Conservation (phyloP, 225 moss, liverwort and hornwort species). For the Polytrichum formosum region DNA sequence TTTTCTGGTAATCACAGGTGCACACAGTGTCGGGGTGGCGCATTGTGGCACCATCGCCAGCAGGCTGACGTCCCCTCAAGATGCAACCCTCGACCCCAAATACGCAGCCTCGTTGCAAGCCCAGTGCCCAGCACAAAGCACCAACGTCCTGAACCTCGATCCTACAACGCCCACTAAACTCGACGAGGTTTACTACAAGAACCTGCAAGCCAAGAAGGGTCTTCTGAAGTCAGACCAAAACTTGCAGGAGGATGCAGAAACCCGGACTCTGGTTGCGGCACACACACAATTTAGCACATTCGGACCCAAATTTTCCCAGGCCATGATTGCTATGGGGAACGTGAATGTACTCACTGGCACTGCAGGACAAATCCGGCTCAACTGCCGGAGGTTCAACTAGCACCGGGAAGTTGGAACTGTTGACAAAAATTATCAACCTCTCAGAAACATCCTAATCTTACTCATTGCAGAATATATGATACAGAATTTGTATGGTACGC, state of each 20-base stretch:
- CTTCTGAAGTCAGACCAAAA: conserved; percentile 7
- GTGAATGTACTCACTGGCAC: conserved; percentile 9
- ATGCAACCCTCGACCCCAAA: conserved; percentile 13
- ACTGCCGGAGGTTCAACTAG: conserved; percentile 8
- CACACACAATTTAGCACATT: conserved; percentile 6
- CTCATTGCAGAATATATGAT: no score
- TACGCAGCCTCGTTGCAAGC: conserved; percentile 7
- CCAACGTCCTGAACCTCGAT: conserved; percentile 17
- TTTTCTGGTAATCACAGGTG: conserved; percentile 11
- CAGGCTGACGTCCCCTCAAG: conserved; percentile 5
- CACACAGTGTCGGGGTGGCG: conserved; percentile 16
- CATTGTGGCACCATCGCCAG: conserved; percentile 6
- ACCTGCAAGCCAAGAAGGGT: conserved; percentile 8
- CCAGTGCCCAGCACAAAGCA: conserved; percentile 3
- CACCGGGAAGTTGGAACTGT: no score
- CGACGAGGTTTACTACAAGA: conserved; percentile 17
- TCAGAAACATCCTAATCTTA: no score
- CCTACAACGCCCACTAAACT: conserved; percentile 10
- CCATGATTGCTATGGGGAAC: conserved; percentile 7
- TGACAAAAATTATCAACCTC: no score
- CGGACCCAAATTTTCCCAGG: background rate
- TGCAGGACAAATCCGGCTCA: conserved; percentile 1
- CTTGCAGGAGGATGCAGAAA: background rate
- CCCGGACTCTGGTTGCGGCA: background rate
- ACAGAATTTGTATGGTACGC: no score